Percentiles rank a stretch among this genome's conserved stretches.
phyloP scores from a whole-genome alignment of 164 flowering plant species.

The Magnolia kwangsiensis region DNA sequence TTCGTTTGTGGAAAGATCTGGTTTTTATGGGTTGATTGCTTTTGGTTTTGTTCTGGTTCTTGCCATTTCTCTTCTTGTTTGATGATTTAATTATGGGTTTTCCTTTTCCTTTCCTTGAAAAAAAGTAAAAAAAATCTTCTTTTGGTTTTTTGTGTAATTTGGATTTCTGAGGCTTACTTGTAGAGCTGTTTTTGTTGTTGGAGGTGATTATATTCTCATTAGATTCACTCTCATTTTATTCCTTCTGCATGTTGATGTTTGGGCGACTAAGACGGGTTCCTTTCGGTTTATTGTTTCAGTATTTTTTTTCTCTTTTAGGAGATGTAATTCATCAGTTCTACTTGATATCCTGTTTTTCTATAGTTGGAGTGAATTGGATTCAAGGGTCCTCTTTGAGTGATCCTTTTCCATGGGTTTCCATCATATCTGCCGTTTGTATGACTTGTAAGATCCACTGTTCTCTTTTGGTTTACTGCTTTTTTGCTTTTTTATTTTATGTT shows the following conservation, averaged over 20 bases:
- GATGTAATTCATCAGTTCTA: too few species aligned
- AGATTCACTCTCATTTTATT: neutral
- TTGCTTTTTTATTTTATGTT: neutral
- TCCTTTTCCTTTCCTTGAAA: neutral
- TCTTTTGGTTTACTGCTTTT: neutral
- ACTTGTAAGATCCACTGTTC: neutral
- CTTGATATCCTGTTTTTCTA: neutral
- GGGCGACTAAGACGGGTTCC: neutral
- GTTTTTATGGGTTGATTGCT: neutral
- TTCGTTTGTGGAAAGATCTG: neutral
- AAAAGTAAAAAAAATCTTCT: neutral
- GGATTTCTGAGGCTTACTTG: neutral
- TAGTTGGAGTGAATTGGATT: neutral
- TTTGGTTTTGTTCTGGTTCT: neutral
- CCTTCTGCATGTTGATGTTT: neutral
- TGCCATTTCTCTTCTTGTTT: neutral
- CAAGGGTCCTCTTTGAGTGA: neutral
- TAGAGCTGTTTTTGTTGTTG: neutral
- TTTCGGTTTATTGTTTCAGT: too few species aligned
- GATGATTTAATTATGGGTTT: neutral
- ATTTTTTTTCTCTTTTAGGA: too few species aligned
- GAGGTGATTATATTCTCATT: neutral
- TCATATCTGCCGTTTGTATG: neutral
- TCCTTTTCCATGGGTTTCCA: neutral
- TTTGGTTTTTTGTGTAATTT: neutral